These are phyloP conservation scores for Dothistroma septosporum DNA, from an alignment of 2,329 filamentous ascomycete species.

Conservation along the genomic window DNA sequence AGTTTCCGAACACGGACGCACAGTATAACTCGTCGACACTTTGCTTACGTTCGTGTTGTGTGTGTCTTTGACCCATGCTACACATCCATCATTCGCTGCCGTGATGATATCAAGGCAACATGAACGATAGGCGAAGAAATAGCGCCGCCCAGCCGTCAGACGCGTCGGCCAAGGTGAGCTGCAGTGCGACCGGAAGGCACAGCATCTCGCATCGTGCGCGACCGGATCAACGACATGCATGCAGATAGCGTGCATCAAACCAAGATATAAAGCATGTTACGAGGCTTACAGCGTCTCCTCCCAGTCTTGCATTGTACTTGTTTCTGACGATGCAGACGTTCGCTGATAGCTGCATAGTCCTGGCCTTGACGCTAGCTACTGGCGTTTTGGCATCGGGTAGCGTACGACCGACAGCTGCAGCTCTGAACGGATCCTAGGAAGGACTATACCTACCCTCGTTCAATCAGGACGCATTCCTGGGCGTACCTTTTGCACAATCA, in stretches of 20 bases:
- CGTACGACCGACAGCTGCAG: conserved; percentile 3
- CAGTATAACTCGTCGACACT: no score
- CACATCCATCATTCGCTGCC: not conserved
- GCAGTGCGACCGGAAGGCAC: not conserved
- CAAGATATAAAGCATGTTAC: not conserved
- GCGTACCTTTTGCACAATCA: conserved; percentile 38
- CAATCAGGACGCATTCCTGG: conserved; percentile 47
- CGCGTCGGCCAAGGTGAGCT: not conserved
- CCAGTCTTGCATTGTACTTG: no score
- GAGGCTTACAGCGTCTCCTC: not conserved
- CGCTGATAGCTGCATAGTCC: not conserved
- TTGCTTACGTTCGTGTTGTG: no score
- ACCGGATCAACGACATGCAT: not conserved
- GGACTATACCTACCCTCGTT: conserved; percentile 39
- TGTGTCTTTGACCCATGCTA: no score
- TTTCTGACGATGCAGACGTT: not conserved
- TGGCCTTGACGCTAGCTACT: not conserved
- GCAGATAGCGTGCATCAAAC: not conserved
- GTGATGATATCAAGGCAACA: not conserved
- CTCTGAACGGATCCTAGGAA: conserved; percentile 39
- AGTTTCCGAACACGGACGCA: no score
- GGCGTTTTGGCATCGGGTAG: not conserved
- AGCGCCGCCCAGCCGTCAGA: not conserved
- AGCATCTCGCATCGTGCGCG: not conserved
- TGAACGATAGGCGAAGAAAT: not conserved